Conservation (phyloP, 805 yeast genomes). For the Starmerella lactis-condensi region DNA sequence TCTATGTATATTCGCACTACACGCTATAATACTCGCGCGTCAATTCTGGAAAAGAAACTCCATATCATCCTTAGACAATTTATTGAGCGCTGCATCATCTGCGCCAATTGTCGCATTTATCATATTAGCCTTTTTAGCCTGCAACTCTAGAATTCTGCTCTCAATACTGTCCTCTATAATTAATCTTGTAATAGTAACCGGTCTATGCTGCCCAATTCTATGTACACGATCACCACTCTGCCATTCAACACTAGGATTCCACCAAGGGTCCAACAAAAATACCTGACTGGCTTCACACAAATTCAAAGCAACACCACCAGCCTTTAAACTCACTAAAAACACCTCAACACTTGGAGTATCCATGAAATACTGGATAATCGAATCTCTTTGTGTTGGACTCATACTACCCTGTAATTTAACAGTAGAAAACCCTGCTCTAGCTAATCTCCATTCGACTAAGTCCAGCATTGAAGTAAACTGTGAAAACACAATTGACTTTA, state of each 20-base stretch:
- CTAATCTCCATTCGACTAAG: conserved; percentile 84
- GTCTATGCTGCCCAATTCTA: conserved; percentile 89
- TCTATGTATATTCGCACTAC: not conserved
- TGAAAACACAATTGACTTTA: conserved; percentile 90
- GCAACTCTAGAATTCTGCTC: conserved; percentile 84
- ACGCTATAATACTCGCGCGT: not conserved
- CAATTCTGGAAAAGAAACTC: conserved; percentile 81
- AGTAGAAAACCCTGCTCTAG: conserved; percentile 85
- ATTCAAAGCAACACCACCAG: conserved; percentile 97
- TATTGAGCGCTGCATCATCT: conserved; percentile 76
- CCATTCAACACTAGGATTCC: conserved; percentile 98
- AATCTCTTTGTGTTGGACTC: conserved; percentile 91
- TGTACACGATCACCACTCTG: conserved; percentile 97
- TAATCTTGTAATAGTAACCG: conserved; percentile 78
- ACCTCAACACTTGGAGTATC: conserved; percentile 83
- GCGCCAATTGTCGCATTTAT: conserved; percentile 88
- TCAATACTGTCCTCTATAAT: conserved; percentile 95
- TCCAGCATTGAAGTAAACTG: conserved; percentile 96
- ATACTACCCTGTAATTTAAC: conserved; percentile 90
- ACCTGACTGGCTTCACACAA: conserved; percentile 95
- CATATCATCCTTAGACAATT: conserved; percentile 81
- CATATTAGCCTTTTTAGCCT: conserved; percentile 96
- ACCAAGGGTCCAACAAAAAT: conserved; percentile 93
- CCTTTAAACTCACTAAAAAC: conserved; percentile 82
- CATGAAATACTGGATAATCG: conserved; percentile 80